Conservation (phyloP, 2,329 filamentous ascomycete genomes). For the Leptographium radiaticola region DNA sequence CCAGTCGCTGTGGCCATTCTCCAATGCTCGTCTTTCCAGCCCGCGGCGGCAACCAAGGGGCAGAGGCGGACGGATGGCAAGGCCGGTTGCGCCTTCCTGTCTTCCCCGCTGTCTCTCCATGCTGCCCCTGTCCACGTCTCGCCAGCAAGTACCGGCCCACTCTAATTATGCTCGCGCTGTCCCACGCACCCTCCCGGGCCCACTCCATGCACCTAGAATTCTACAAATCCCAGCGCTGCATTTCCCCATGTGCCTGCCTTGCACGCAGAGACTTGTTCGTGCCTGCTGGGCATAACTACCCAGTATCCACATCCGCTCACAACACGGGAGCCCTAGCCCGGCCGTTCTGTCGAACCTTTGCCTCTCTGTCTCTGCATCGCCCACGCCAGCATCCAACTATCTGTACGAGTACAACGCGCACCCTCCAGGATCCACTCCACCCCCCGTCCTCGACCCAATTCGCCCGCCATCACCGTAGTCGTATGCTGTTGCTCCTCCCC, state of each 20-base stretch:
- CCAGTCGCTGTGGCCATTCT: too few species aligned
- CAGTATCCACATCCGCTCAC: not conserved
- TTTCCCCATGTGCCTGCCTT: constrained; percentile 9
- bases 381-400: too few species aligned
- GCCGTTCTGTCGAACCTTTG: not conserved
- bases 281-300: not conserved
- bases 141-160: too few species aligned
- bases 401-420: too few species aligned
- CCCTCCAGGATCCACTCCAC: too few species aligned
- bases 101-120: too few species aligned
- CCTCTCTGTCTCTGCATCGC: not conserved
- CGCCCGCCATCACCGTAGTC: not conserved
- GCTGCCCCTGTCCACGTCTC: too few species aligned
- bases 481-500: not conserved
- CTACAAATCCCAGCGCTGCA: constrained; percentile 11
- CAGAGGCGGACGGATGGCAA: too few species aligned
- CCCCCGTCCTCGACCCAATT: not conserved
- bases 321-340: not conserved
- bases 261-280: constrained; percentile 4
- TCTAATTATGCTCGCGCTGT: not conserved
- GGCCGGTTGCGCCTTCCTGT: too few species aligned
- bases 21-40: too few species aligned
- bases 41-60: too few species aligned
- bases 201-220: not conserved
- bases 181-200: not conserved